Evolutionary conservation across 1,139 yeast genomes (phyloP), one percentile per base, ranked within the genome.

Genomic region (Lodderomyces margitis): DNA sequence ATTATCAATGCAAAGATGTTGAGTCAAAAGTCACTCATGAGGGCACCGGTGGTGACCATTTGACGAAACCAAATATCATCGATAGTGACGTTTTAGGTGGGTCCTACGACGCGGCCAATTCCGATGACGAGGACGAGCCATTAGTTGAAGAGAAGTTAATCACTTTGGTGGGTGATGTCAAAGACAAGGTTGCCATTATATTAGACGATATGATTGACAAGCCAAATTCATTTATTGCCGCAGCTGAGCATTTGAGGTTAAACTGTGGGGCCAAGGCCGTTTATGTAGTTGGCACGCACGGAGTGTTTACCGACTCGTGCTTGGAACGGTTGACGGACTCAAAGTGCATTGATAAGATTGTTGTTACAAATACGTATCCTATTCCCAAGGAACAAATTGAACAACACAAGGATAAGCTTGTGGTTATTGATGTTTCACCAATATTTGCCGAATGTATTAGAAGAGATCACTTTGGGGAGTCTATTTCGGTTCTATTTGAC

Each of bases 401-500:
- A 40, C 71, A 68, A 39, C 39, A 45, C 31, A 75, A 80, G 47
- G 66, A 75, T 45, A 88, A 89, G 60, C 75, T 94, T 56, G 82
- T 82, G 10, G 86, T 88, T 38, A 92, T 94, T 56, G 98, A 94
- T 59, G 94, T 94, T 38, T 86, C 96, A 42, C 85, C 95, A 20
- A 91, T 92, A 43, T 86, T 94, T 59, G 98, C 98, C 27, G 99
- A 94, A 69, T 92, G 98, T 66, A 92, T 94, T 50, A 82, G 99
- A 70, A 85, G 99, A 70, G 96, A 92, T 62, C 98, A 94, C 63
- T 91, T 91, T 56, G 98, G 98, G 59, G 98, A 91, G 68, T 84
- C 95, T 49, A 91, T 91, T 49, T 86, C 95, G 27, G 96, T 89
- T 30, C 70, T 91, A 54, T 91, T 91, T 61, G 96, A 89, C 62